Evolutionary conservation across 2,329 filamentous ascomycete species (phyloP).

Genomic region (Rugonectria rugulosa): DNA sequence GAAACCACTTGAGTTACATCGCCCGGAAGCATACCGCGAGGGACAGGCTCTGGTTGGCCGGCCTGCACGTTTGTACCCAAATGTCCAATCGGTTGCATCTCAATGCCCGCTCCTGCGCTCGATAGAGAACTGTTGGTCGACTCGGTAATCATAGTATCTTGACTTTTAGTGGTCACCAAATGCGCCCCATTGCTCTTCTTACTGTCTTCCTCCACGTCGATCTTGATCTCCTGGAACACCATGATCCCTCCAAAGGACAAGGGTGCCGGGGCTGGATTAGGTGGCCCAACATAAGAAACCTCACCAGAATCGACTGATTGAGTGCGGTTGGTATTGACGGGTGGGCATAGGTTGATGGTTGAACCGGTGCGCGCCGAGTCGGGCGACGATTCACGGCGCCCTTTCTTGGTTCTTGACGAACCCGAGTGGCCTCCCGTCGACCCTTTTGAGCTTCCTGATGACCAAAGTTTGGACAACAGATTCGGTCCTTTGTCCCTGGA

Average conservation of each 20-base stretch:
- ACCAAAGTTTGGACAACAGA: slow-evolving; percentile 25
- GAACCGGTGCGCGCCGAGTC: slow-evolving; percentile 33
- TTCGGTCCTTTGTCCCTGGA: slow-evolving; percentile 8
- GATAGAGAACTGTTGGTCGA: slow-evolving; percentile 15
- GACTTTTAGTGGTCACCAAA: slow-evolving; percentile 12
- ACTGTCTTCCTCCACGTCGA: slow-evolving; percentile 50
- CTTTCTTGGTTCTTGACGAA: slow-evolving; percentile 4
- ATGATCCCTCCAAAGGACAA: slow-evolving; percentile 62
- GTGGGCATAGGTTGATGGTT: slow-evolving; percentile 37
- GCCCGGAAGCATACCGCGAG: slow-evolving; percentile 23
- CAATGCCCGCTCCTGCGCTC: slow-evolving; percentile 27
- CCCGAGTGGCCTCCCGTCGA: not conserved
- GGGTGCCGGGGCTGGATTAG: slow-evolving; percentile 31
- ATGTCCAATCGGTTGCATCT: slow-evolving; percentile 36
- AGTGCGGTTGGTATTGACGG: slow-evolving; percentile 21
- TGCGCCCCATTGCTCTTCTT: slow-evolving; percentile 15
- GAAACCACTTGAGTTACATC: slow-evolving; percentile 24
- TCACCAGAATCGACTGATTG: slow-evolving; percentile 27
- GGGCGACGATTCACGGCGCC: slow-evolving; percentile 23
- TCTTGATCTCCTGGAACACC: slow-evolving; percentile 67
- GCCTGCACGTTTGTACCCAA: slow-evolving; percentile 34
- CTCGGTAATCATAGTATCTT: slow-evolving; percentile 18
- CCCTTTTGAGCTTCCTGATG: slow-evolving; percentile 19
- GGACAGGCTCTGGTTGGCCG: slow-evolving; percentile 23
- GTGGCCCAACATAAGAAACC: slow-evolving; percentile 33